Percentiles rank a stretch among this genome's conserved stretches.
phyloP scores from a whole-genome alignment of 148 eudicot species.

The Rhododendron vialii region DNA sequence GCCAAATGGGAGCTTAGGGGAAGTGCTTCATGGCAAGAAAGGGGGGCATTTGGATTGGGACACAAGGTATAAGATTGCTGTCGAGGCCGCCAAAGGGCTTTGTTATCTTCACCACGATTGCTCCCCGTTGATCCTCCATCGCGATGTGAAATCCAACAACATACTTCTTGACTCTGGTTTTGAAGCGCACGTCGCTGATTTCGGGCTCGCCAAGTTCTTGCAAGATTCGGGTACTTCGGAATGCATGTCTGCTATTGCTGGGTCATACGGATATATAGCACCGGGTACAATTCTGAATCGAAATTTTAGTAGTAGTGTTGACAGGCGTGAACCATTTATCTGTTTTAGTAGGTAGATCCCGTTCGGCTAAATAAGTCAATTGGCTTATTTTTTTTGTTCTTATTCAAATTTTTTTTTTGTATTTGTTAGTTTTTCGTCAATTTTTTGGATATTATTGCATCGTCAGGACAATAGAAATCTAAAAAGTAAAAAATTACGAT shows the following conservation, averaged over 20 bases:
- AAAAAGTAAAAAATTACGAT: too few species aligned
- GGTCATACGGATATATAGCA: neutral
- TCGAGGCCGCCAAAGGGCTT: constrained; percentile 87
- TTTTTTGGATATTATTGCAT: too few species aligned
- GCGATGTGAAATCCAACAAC: constrained; percentile 93
- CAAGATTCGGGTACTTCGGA: constrained; percentile 89
- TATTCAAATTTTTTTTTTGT: too few species aligned
- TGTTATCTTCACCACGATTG: constrained; percentile 96
- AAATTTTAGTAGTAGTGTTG: neutral
- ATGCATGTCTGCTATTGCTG: constrained; percentile 79
- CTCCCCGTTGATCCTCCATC: constrained; percentile 81
- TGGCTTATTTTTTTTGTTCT: too few species aligned
- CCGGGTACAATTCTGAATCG: neutral
- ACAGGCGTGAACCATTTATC: neutral
- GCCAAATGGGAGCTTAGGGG: constrained; percentile 98
- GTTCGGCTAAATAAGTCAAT: too few species aligned
- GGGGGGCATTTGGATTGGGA: constrained; percentile 94
- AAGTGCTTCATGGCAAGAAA: constrained; percentile 94
- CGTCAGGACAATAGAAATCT: too few species aligned
- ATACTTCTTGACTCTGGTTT: constrained; percentile 71
- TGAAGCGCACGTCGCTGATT: constrained; percentile 98
- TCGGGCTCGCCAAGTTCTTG: constrained; percentile 95
- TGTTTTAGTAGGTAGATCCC: neutral
- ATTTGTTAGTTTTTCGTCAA: too few species aligned
- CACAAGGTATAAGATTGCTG: constrained; percentile 82